These are phyloP conservation scores for Thielaviopsis ethacetica DNA, from an alignment of 2,329 filamentous ascomycete species.

Conservation along the genomic window DNA sequence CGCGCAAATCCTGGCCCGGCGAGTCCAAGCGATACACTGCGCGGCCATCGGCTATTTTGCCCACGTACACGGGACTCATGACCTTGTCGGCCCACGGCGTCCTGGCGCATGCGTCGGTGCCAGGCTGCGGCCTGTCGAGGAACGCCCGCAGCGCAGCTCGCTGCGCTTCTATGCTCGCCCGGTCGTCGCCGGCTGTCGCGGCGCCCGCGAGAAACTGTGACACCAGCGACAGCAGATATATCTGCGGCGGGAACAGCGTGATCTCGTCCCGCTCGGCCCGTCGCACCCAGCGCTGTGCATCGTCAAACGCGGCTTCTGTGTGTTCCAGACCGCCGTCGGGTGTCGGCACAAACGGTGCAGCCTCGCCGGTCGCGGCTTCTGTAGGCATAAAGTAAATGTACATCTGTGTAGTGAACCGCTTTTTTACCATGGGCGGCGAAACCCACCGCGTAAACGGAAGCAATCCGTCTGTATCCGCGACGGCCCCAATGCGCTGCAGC, in stretches of 20 bases:
- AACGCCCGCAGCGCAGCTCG: slow-evolving; percentile 28
- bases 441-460: slow-evolving; percentile 85
- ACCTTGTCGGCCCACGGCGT: slow-evolving; percentile 45
- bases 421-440: slow-evolving; percentile 55
- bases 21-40: slow-evolving; percentile 40
- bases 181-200: slow-evolving; percentile 14
- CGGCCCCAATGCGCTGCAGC: slow-evolving; percentile 36
- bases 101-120: slow-evolving; percentile 24
- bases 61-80: slow-evolving; percentile 38
- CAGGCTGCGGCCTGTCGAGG: slow-evolving; percentile 22
- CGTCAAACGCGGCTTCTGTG: slow-evolving; percentile 64
- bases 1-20: slow-evolving; percentile 38
- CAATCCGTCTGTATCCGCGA: slow-evolving; percentile 43
- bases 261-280: slow-evolving; percentile 48
- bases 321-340: slow-evolving; percentile 52
- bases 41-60: slow-evolving; percentile 29
- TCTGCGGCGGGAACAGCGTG: slow-evolving; percentile 82
- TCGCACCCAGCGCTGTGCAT: slow-evolving; percentile 51
- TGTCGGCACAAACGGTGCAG: slow-evolving; percentile 40
- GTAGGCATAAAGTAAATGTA: slow-evolving; percentile 77
- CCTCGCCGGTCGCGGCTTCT: slow-evolving; percentile 21
- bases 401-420: slow-evolving; percentile 89
- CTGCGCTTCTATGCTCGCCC: slow-evolving; percentile 37
- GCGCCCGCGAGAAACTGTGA: slow-evolving; percentile 20
- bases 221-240: slow-evolving; percentile 51